Percentiles rank a stretch among this genome's conserved stretches.
These are phyloP conservation scores for Tylopilus balloui DNA, from an alignment of 768 basidiomycete species.

Conservation along the genomic window DNA sequence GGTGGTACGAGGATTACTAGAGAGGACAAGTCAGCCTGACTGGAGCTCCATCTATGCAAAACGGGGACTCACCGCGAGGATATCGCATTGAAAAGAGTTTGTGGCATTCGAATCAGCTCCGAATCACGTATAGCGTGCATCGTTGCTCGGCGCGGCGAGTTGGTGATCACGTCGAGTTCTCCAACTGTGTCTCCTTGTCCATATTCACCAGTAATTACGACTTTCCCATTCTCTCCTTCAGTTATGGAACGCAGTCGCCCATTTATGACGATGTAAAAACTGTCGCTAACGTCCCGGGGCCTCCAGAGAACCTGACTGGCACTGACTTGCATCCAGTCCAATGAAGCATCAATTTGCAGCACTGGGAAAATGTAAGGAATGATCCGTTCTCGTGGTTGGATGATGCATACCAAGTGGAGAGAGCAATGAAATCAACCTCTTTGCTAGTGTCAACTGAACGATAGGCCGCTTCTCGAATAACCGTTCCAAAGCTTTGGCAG, in stretches of 20 bases:
- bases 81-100: constrained; percentile 96
- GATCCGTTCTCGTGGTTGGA: neutral
- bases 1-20: constrained; percentile 78
- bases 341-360: constrained; percentile 90
- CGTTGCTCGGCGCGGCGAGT: constrained; percentile 78
- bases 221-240: constrained; percentile 71
- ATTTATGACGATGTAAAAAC: constrained; percentile 97
- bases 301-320: constrained; percentile 95
- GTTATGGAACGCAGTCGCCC: constrained; percentile 89
- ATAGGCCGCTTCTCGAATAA: constrained; percentile 93
- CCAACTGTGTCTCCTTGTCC: constrained; percentile 97
- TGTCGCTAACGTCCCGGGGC: constrained; percentile 85
- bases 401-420: constrained; percentile 75
- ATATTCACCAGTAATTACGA: constrained; percentile 86
- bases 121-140: constrained; percentile 98
- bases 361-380: constrained; percentile 44
- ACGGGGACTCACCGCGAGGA: constrained; percentile 59
- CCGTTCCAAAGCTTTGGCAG: constrained; percentile 81
- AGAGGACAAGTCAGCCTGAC: neutral
- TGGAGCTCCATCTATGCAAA: neutral
- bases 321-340: constrained; percentile 98
- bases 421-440: constrained; percentile 90
- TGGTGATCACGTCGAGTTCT: constrained; percentile 96
- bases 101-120: constrained; percentile 94
- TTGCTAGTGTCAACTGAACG: constrained; percentile 90